Evolutionary conservation across 2,329 filamentous ascomycete species (phyloP).

Genomic region (Microdochium nivale): DNA sequence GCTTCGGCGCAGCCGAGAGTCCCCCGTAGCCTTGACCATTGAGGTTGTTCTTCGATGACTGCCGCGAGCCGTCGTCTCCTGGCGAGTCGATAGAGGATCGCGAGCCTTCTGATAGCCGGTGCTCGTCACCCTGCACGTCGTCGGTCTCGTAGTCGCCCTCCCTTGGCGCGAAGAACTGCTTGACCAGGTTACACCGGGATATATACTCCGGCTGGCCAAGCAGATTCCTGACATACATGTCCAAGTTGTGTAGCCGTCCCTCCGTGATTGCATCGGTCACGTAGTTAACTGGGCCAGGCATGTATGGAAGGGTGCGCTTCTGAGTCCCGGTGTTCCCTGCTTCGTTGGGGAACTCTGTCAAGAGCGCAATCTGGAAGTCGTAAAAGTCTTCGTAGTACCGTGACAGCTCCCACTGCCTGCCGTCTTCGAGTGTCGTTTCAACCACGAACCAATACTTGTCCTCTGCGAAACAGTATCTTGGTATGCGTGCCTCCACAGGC

Average conservation of each 20-base stretch:
- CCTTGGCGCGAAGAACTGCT: conserved; percentile 82
- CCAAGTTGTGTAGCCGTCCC: conserved; percentile 81
- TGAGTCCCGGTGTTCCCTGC: conserved; percentile 77
- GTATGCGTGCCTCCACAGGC: conserved; percentile 76
- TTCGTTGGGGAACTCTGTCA: conserved; percentile 86
- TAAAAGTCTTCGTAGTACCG: conserved; percentile 98
- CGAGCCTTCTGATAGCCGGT: conserved; percentile 64
- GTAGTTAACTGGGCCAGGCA: conserved; percentile 96
- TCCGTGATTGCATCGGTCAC: conserved; percentile 98
- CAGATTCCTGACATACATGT: conserved; percentile 92
- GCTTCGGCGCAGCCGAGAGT: conserved; percentile 41
- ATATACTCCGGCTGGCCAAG: conserved; percentile 79
- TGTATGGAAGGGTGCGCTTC: conserved; percentile 82
- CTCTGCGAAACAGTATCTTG: conserved; percentile 89
- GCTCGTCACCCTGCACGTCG: conserved; percentile 61
- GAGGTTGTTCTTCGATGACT: conserved; percentile 57
- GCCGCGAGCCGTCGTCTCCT: conserved; percentile 50
- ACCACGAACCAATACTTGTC: conserved; percentile 99
- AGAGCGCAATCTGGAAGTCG: conserved; percentile 91
- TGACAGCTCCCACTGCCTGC: conserved; percentile 84
- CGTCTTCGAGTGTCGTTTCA: conserved; percentile 83
- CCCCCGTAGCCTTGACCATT: conserved; percentile 48
- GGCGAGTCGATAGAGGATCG: conserved; percentile 58
- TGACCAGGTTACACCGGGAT: conserved; percentile 72
- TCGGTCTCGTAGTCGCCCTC: conserved; percentile 93